Percentiles rank a stretch among this genome's conserved stretches.
phyloP scores from a whole-genome alignment of 116 monocot species.

The Thalassia testudinum region DNA sequence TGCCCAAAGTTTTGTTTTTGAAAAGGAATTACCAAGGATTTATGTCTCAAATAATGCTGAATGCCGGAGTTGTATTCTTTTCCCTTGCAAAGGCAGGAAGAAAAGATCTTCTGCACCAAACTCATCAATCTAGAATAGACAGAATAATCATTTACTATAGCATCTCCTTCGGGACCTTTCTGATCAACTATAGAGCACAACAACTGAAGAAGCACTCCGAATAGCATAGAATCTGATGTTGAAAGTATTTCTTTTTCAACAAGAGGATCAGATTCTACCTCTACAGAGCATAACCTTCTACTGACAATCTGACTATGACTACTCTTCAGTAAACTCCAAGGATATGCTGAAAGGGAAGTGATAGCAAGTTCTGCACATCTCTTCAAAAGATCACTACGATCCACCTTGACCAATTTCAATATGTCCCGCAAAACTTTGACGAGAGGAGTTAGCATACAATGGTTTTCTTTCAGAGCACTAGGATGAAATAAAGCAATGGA shows the following conservation, averaged over 20 bases:
- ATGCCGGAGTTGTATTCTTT: conserved; percentile 10
- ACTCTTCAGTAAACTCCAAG: conserved; percentile 32
- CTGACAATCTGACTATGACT: conserved; percentile 3
- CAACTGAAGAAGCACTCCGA: conserved; percentile 38
- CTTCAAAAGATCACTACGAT: conserved; percentile 24
- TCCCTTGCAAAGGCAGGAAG: conserved; percentile 24
- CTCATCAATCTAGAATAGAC: conserved; percentile 24
- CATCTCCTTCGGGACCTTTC: conserved; percentile 15
- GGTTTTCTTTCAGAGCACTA: conserved; percentile 11
- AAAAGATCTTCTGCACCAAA: conserved; percentile 40
- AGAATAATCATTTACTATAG: conserved; percentile 13
- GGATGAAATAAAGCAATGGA: conserved; percentile 19
- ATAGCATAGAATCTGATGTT: conserved; percentile 17
- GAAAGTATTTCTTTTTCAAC: conserved; percentile 7
- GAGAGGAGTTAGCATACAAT: conserved; percentile 20
- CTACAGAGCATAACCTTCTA: not conserved
- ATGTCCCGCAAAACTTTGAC: conserved; percentile 39
- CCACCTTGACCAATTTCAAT: conserved; percentile 44
- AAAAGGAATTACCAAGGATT: conserved; percentile 47
- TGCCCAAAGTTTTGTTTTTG: not conserved
- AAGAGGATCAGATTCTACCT: conserved; percentile 1
- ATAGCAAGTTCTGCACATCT: conserved; percentile 26
- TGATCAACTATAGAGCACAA: conserved; percentile 51
- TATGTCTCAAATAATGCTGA: conserved; percentile 55
- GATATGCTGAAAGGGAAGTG: conserved; percentile 33